Conservation (phyloP, 257 asterid species). For the Cordia subcordata region DNA sequence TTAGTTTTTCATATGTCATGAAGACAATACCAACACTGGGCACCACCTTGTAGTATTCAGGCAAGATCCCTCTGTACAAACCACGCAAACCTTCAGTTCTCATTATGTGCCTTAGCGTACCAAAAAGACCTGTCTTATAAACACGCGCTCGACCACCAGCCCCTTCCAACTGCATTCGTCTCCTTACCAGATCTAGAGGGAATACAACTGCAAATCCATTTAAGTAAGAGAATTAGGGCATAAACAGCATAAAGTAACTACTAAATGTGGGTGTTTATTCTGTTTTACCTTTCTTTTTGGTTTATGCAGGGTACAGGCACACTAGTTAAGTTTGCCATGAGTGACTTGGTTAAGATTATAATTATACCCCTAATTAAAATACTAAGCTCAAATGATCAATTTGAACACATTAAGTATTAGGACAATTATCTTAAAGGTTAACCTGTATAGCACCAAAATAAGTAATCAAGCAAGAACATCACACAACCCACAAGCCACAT, state of each 20-base stretch:
- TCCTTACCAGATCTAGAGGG: constrained; percentile 81
- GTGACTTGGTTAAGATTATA: no score
- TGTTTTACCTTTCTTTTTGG: no score
- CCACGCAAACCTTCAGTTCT: constrained; percentile 56
- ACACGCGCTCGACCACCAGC: constrained; percentile 79
- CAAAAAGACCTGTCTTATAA: constrained; percentile 54
- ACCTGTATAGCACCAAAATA: no score
- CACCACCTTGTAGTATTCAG: constrained; percentile 80
- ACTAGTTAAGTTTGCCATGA: no score
- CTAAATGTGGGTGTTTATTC: no score
- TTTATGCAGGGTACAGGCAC: no score
- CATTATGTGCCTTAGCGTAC: constrained; percentile 53
- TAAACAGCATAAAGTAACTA: neutral
- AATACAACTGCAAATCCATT: constrained; percentile 54
- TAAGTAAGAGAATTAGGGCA: neutral
- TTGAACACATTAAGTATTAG: no score
- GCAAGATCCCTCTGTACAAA: constrained; percentile 71
- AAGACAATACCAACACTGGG: constrained; percentile 77
- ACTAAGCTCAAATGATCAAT: no score
- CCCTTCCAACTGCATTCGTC: constrained; percentile 88
- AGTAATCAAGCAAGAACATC: no score
- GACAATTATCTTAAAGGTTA: no score
- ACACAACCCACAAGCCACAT: no score
- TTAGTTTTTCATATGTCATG: constrained; percentile 79
- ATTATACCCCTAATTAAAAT: no score